Evolutionary conservation across 164 flowering plant genomes (phyloP).

Genomic region (Houttuynia cordata): DNA sequence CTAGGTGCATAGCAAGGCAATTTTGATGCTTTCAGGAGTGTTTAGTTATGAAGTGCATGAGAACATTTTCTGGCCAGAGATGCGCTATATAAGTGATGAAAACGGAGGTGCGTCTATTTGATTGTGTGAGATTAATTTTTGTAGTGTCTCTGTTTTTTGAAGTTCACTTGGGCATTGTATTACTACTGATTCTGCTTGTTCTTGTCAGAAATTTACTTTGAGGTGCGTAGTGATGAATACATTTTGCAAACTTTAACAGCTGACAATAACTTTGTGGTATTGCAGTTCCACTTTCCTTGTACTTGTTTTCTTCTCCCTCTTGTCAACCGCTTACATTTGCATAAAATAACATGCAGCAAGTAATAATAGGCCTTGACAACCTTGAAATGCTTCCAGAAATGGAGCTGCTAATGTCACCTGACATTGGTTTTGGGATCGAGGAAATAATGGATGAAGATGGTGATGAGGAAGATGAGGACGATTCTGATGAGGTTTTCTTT

Average conservation of each 20-base stretch:
- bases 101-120: slow-evolving; percentile 66
- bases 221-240: slow-evolving; percentile 65
- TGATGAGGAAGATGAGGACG: slow-evolving; percentile 45
- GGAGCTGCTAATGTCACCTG: slow-evolving; percentile 45
- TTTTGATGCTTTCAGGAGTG: slow-evolving; percentile 62
- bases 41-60: slow-evolving; percentile 50
- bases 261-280: slow-evolving; percentile 73
- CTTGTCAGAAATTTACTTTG: slow-evolving; percentile 70
- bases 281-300: not conserved
- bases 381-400: slow-evolving; percentile 60
- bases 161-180: slow-evolving; percentile 6
- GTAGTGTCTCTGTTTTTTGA: not conserved
- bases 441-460: slow-evolving; percentile 55
- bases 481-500: slow-evolving; percentile 25
- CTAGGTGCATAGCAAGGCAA: slow-evolving; percentile 79
- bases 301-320: not conserved
- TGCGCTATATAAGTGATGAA: slow-evolving; percentile 81
- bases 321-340: not conserved
- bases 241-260: slow-evolving; percentile 50
- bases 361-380: slow-evolving; percentile 67
- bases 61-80: slow-evolving; percentile 75
- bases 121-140: not conserved
- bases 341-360: slow-evolving; percentile 55
- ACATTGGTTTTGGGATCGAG: slow-evolving; percentile 58
- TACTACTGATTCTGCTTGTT: slow-evolving; percentile 5